Base-by-base conservation (phyloP, 495 filamentous ascomycete genomes). In the Aspergillus olivimuriae region DNA sequence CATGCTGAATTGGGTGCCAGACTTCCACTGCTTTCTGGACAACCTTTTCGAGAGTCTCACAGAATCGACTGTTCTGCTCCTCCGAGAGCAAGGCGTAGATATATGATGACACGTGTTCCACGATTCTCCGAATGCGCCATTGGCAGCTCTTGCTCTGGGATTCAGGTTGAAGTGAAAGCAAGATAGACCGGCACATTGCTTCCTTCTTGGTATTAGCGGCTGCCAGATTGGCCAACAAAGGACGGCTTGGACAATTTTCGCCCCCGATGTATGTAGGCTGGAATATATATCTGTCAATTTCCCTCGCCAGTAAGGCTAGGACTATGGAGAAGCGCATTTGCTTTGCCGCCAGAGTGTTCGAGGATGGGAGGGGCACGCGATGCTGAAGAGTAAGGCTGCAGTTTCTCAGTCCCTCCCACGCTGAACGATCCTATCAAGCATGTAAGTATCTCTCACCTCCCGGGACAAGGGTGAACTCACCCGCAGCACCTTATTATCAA, bases 231-330 rank as follows among this genome's bases (percentile, higher is more conserved):
- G 26, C 35, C 4, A 56, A 46, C 30, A 41, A 33, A 10, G 46
- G 20, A 34, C 48, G 41, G 14, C 54, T 22, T 18, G 46, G 4
- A 9, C 50, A 46, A 2, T 55, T 28, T 28, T 17, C 11, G 3
- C 24, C 26, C 15, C 20, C 12, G 39, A 58, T 45, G 39, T 60
- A 56, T 24, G 36, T 54, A 1, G 54, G 60, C 22, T 56, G 50
- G 50, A 60, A 58, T 12, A 63, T 56, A 12, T 52, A n/a, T 24
- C 43, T 41, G 40, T 52, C 47, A 20, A 60, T 52, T 34, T 58
- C 39, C 28, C 54, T 50, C 3, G 52, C 53, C 9, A 63, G 45
- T 33, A 63, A 48, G 26, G 46, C 52, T 18, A 63, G 32, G 12
- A 51, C 50, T 18, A 60, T 40, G 12, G 44, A 49, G 15, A 57